These are phyloP conservation scores for Quercus robur DNA, from an alignment of 306 rosid species.

Conservation along the genomic window DNA sequence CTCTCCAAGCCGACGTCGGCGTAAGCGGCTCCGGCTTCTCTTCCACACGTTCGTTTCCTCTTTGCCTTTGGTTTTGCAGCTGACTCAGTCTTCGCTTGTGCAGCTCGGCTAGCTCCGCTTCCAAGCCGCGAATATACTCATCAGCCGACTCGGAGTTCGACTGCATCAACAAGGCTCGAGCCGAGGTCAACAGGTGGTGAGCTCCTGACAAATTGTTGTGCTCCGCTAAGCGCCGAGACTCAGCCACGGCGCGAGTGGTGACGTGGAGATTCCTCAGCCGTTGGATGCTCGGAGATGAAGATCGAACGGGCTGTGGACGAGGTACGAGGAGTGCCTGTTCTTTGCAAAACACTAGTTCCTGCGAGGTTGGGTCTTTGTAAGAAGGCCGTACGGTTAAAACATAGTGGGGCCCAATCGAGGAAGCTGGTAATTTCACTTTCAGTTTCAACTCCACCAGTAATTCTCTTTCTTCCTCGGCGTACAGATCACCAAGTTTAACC, in stretches of 20 bases:
- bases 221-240: conserved; percentile 56
- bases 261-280: conserved; percentile 72
- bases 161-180: conserved; percentile 64
- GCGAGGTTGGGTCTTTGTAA: conserved; percentile 53
- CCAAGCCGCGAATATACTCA: conserved; percentile 59
- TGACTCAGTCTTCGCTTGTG: conserved; percentile 48
- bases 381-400: conserved; percentile 61
- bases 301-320: conserved; percentile 66
- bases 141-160: conserved; percentile 45
- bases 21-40: conserved; percentile 81
- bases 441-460: conserved; percentile 68
- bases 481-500: conserved; percentile 48
- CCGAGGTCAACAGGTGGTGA: conserved; percentile 62
- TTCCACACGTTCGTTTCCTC: conserved; percentile 21
- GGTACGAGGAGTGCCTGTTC: conserved; percentile 63
- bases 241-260: conserved; percentile 73
- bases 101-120: conserved; percentile 61
- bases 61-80: conserved; percentile 29
- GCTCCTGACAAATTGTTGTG: conserved; percentile 60
- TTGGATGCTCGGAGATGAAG: conserved; percentile 37
- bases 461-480: conserved; percentile 72
- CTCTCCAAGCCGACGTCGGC: conserved; percentile 96
- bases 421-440: conserved; percentile 23
- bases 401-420: conserved; percentile 56
- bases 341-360: conserved; percentile 40